A percentile compares a stretch with the other conserved stretches of the same genome.
phyloP scores from a whole-genome alignment of 257 asterid genomes.

The Penstemon davidsonii region DNA sequence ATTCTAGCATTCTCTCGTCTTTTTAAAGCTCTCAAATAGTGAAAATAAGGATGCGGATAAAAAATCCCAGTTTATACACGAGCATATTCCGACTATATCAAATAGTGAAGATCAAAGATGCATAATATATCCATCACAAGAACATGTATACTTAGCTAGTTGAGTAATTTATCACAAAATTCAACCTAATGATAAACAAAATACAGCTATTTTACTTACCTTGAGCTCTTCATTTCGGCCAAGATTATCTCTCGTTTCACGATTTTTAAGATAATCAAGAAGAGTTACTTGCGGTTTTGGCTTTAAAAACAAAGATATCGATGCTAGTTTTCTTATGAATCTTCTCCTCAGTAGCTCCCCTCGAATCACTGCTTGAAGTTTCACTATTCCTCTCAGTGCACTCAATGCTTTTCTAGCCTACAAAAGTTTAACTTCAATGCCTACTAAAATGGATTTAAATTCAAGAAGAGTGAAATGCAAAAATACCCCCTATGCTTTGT shows the following conservation, averaged over 20 bases:
- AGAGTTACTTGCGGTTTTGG: conserved; percentile 34
- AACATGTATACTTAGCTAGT: background rate
- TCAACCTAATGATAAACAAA: background rate
- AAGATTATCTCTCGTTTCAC: conserved; percentile 45
- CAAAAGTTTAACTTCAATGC: conserved; percentile 4
- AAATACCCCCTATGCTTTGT: no score
- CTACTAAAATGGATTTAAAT: no score
- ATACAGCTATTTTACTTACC: conserved; percentile 34
- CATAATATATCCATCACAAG: background rate
- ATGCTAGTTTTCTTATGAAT: conserved; percentile 30
- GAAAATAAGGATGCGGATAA: no score
- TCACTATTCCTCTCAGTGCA: conserved; percentile 78
- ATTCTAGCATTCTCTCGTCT: no score
- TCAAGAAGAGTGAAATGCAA: no score
- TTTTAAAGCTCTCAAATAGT: no score
- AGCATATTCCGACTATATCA: no score
- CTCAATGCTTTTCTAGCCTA: conserved; percentile 81
- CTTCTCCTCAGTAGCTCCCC: conserved; percentile 68
- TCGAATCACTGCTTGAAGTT: conserved; percentile 80
- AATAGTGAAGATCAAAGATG: background rate
- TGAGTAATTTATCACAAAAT: background rate
- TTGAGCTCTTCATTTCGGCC: conserved; percentile 46
- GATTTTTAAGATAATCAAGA: conserved; percentile 40
- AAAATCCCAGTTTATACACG: no score
- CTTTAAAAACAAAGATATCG: conserved; percentile 28